Conservation (phyloP, 805 yeast species). For the Deakozyma indianensis region DNA sequence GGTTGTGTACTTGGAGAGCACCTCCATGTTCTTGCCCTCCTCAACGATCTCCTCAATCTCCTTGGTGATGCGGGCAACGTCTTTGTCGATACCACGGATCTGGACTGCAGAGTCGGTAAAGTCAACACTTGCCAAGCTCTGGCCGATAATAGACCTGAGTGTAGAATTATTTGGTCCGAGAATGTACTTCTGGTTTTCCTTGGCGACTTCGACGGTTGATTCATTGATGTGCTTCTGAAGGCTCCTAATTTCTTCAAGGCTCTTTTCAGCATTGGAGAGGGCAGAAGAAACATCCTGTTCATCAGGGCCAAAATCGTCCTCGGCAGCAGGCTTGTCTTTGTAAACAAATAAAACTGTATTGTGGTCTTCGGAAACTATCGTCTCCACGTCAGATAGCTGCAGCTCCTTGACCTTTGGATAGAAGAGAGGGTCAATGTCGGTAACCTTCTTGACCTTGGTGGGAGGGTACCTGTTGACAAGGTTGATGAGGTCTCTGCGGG, state of each 20-base stretch:
- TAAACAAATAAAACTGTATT: constrained; percentile 42
- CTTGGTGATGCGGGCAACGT: constrained; percentile 39
- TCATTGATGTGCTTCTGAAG: constrained; percentile 3
- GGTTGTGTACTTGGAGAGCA: constrained; percentile 30
- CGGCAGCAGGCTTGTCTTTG: constrained; percentile 27
- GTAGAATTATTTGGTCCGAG: constrained; percentile 50
- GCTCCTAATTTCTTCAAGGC: constrained; percentile 19
- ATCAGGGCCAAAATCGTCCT: constrained; percentile 60
- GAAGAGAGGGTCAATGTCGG: constrained; percentile 56
- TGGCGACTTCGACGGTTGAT: constrained; percentile 23
- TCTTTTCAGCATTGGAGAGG: constrained; percentile 43
- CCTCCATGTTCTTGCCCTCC: constrained; percentile 38
- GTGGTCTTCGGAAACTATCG: constrained; percentile 35
- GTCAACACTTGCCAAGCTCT: constrained; percentile 14
- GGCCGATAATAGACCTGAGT: constrained; percentile 27
- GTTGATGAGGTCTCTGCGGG: constrained; percentile 62
- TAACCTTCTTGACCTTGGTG: constrained; percentile 37
- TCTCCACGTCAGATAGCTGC: constrained; percentile 26
- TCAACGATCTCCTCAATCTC: constrained; percentile 41
- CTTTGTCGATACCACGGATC: constrained; percentile 55
- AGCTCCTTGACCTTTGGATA: constrained; percentile 11
- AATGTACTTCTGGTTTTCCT: constrained; percentile 42
- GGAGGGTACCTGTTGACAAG: constrained; percentile 66
- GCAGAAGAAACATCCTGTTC: constrained; percentile 42
- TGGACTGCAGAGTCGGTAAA: constrained; percentile 29